These are phyloP conservation scores for Quercus alba DNA, from an alignment of 306 rosid species.

Conservation along the genomic window DNA sequence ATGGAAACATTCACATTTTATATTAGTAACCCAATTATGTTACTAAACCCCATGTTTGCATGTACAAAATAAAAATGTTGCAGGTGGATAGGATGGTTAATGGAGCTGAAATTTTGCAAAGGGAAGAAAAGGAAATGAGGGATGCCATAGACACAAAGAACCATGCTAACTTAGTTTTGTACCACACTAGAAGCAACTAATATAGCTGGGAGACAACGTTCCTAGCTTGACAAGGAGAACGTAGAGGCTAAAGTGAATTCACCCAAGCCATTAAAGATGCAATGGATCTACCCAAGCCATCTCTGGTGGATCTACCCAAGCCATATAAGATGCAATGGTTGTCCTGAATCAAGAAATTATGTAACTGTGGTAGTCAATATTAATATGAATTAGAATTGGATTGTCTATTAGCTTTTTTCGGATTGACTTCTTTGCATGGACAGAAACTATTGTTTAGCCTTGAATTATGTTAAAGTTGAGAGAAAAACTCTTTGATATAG, in stretches of 20 bases:
- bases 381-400: no score
- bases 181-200: slow-evolving; percentile 85
- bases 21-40: background rate
- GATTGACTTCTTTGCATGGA: no score
- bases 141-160: slow-evolving; percentile 87
- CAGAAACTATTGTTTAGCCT: no score
- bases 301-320: slow-evolving; percentile 15
- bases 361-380: no score
- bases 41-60: background rate
- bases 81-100: slow-evolving; percentile 81
- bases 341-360: no score
- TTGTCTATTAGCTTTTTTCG: no score
- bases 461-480: no score
- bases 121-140: slow-evolving; percentile 93
- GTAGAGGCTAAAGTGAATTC: slow-evolving; percentile 73
- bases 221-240: slow-evolving; percentile 83
- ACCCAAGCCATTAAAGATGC: slow-evolving; percentile 68
- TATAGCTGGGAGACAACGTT: slow-evolving; percentile 84
- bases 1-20: no score
- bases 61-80: background rate
- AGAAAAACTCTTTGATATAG: no score
- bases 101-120: slow-evolving; percentile 71
- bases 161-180: slow-evolving; percentile 87
- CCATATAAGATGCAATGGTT: no score
- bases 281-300: background rate